Evolutionary conservation across 768 basidiomycete genomes (phyloP).

Genomic region (Imleria badia): DNA sequence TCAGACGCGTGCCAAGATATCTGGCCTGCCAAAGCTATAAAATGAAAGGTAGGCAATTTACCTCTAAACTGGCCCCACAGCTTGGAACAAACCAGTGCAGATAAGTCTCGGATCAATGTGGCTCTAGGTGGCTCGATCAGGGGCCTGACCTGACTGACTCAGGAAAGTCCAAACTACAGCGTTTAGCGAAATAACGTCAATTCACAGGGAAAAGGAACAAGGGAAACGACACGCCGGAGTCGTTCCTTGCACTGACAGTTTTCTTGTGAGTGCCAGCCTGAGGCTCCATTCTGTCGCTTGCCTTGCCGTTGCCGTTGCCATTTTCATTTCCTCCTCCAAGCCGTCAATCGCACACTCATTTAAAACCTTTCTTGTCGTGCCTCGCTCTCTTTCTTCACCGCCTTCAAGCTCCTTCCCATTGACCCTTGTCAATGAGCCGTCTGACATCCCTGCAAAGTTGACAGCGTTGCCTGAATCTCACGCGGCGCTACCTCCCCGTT

Average conservation of each 20-base stretch:
- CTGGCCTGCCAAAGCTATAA: too few relatives aligned
- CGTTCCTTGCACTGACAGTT: conserved; percentile 10
- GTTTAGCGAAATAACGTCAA: conserved; percentile 17
- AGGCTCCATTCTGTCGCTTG: conserved; percentile 9
- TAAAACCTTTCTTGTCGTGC: neutral
- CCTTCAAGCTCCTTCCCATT: neutral
- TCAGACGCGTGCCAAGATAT: neutral
- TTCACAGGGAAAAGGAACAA: conserved; percentile 3
- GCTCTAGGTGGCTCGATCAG: conserved; percentile 2
- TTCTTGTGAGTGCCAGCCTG: neutral
- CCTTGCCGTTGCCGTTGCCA: neutral
- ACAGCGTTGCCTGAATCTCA: conserved; percentile 18
- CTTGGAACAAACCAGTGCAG: neutral
- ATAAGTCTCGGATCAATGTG: conserved; percentile 9
- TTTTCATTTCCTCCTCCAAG: neutral
- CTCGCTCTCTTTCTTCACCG: neutral
- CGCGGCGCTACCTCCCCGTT: conserved; percentile 17
- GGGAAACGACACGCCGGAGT: neutral
- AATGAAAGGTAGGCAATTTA: too few relatives aligned
- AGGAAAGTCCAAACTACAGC: neutral
- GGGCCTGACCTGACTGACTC: neutral
- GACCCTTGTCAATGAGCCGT: conserved; percentile 11
- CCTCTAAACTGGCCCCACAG: too few relatives aligned
- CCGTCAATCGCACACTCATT: neutral
- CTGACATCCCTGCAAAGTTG: neutral